phyloP scores from a whole-genome alignment of 768 basidiomycete species.

The Psilocybe cyanescens region DNA sequence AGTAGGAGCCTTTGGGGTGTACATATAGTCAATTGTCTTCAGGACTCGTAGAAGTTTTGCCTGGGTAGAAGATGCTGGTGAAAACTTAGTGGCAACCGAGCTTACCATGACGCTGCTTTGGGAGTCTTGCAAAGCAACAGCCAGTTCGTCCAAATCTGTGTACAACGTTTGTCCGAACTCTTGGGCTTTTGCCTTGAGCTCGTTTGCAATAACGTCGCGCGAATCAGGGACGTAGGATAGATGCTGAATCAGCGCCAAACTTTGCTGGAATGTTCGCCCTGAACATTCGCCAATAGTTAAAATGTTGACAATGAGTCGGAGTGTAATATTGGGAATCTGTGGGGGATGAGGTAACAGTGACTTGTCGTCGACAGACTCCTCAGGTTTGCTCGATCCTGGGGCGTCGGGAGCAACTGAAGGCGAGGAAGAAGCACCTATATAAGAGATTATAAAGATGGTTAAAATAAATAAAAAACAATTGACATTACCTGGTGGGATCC shows the following conservation, averaged over 20 bases:
- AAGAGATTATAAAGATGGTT: background rate
- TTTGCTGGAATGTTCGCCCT: slow-evolving; percentile 94
- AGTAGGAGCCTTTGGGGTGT: slow-evolving; percentile 59
- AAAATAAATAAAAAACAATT: background rate
- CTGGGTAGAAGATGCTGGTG: slow-evolving; percentile 91
- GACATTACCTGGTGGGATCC: slow-evolving; percentile 12
- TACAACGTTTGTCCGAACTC: slow-evolving; percentile 81
- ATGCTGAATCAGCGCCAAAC: slow-evolving; percentile 89
- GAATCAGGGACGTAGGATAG: slow-evolving; percentile 88
- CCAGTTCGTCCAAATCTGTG: slow-evolving; percentile 78
- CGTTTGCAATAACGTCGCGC: slow-evolving; percentile 86
- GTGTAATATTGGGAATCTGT: slow-evolving; percentile 80
- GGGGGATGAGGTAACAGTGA: slow-evolving; percentile 73
- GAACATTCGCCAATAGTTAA: slow-evolving; percentile 98
- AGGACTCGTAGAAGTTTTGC: slow-evolving; percentile 95
- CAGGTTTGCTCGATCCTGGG: slow-evolving; percentile 23
- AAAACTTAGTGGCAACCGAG: slow-evolving; percentile 86
- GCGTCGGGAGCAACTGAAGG: slow-evolving; percentile 11
- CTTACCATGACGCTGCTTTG: slow-evolving; percentile 61
- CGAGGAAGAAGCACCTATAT: background rate
- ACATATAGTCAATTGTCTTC: slow-evolving; percentile 98
- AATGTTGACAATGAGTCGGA: slow-evolving; percentile 94
- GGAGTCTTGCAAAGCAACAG: slow-evolving; percentile 59
- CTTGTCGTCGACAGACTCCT: slow-evolving; percentile 48
- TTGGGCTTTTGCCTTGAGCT: slow-evolving; percentile 85